Conservation (phyloP, 2,329 filamentous ascomycete species). For the Mycocentrospora acerina region DNA sequence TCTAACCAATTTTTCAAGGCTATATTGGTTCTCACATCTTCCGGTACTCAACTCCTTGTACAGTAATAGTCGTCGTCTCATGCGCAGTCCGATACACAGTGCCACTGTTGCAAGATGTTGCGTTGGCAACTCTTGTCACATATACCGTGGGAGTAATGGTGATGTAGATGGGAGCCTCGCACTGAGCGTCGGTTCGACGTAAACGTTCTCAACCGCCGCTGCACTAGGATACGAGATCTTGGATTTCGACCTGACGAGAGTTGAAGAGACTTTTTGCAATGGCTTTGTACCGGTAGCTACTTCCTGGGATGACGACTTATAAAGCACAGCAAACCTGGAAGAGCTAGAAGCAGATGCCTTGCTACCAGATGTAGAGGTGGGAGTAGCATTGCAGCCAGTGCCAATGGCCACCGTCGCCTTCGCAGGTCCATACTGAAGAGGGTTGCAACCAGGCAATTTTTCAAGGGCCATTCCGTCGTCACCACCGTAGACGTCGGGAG, state of each 20-base stretch:
- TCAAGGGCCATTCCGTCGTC: constrained; percentile 24
- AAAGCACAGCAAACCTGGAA: neutral
- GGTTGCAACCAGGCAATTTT: constrained; percentile 42
- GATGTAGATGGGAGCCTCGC: no score
- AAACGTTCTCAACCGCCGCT: no score
- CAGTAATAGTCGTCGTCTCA: no score
- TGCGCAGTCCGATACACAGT: no score
- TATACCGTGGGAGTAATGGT: no score
- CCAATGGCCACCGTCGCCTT: constrained; percentile 30
- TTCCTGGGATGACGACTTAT: neutral
- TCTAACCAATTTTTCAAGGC: no score
- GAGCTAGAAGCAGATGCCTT: constrained; percentile 7
- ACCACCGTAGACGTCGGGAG: constrained; percentile 10
- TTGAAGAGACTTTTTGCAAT: no score
- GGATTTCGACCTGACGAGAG: neutral
- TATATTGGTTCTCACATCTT: no score
- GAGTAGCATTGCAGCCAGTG: constrained; percentile 25
- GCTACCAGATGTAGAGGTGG: constrained; percentile 5
- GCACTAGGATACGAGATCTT: neutral
- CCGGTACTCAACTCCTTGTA: no score
- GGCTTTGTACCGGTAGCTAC: constrained; percentile 1
- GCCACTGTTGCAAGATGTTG: no score
- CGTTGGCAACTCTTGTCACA: no score
- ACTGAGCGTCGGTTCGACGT: no score
- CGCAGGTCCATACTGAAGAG: constrained; percentile 39